Percentiles rank a stretch among this genome's conserved stretches.
Evolutionary conservation across 78 protist genomes (phyloP).

Genomic region (Dictyostelium firmibasis): DNA sequence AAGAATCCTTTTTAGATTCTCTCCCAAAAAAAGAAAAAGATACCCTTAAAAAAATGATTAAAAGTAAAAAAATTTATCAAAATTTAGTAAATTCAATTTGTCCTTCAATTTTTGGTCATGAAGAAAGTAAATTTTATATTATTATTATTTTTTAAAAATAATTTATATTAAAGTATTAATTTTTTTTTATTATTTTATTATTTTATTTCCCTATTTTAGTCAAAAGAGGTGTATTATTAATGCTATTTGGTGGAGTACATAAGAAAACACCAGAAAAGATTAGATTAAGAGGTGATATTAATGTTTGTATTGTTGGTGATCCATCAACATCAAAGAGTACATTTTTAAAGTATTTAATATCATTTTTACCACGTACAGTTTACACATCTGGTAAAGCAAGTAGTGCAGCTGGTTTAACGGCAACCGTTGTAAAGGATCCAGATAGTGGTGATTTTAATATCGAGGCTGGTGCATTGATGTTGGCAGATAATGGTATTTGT

Average conservation of each 20-base stretch:
- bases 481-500: constrained; percentile 99
- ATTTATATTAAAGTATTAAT: no score
- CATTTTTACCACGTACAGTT: constrained; percentile 97
- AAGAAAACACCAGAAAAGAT: constrained; percentile 93
- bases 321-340: constrained; percentile 98
- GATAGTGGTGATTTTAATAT: constrained; percentile 99
- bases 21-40: constrained; percentile 82
- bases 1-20: constrained; percentile 12
- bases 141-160: background rate
- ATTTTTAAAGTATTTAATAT: constrained; percentile 96
- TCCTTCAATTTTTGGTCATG: constrained; percentile 92
- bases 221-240: constrained; percentile 96
- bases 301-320: constrained; percentile 99
- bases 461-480: constrained; percentile 99
- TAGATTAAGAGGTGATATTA: constrained; percentile 98
- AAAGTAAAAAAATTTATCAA: constrained; percentile 56
- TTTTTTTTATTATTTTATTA: background rate
- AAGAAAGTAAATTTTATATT: background rate
- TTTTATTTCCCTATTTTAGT: constrained; percentile 4
- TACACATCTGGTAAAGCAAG: constrained; percentile 98
- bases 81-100: constrained; percentile 80
- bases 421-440: constrained; percentile 96
- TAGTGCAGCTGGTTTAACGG: constrained; percentile 98
- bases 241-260: constrained; percentile 99
- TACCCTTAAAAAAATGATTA: constrained; percentile 61